Percentiles rank a stretch among this genome's conserved stretches.
Conservation (phyloP, 768 basidiomycete genomes). For the Pleurotus salmoneostramineus region DNA sequence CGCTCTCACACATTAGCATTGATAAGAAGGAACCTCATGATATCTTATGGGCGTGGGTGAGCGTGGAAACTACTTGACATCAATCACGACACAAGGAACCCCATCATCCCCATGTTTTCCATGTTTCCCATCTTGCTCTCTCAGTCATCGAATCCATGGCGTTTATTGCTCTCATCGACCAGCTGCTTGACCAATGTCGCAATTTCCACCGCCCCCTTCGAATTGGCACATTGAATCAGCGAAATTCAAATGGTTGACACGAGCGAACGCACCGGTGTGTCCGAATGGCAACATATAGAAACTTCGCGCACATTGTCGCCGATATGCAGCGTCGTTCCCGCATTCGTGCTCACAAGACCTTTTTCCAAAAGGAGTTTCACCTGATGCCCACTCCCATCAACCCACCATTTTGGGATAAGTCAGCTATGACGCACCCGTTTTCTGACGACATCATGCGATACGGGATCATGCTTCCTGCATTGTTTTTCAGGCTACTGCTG, state of each 20-base stretch:
- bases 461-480: constrained; percentile 45
- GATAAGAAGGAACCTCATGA: too few species aligned
- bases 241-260: background rate
- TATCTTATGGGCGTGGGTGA: too few species aligned
- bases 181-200: constrained; percentile 47
- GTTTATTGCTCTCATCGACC: constrained; percentile 50
- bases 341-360: constrained; percentile 44
- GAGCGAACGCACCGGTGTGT: constrained; percentile 47
- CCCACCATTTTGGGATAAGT: background rate
- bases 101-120: too few species aligned
- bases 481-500: background rate
- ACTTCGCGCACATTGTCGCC: constrained; percentile 42
- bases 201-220: constrained; percentile 49
- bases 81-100: too few species aligned
- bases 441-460: constrained; percentile 36
- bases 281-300: constrained; percentile 64
- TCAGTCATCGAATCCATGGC: constrained; percentile 21
- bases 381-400: constrained; percentile 19
- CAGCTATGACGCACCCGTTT: constrained; percentile 31
- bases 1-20: too few species aligned
- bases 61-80: too few species aligned
- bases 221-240: background rate
- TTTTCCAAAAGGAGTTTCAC: constrained; percentile 38
- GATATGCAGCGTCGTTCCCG: constrained; percentile 36
- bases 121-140: too few species aligned